These are phyloP conservation scores for Fagopyrum tataricum DNA, from an alignment of 148 eudicot species.

Conservation along the genomic window DNA sequence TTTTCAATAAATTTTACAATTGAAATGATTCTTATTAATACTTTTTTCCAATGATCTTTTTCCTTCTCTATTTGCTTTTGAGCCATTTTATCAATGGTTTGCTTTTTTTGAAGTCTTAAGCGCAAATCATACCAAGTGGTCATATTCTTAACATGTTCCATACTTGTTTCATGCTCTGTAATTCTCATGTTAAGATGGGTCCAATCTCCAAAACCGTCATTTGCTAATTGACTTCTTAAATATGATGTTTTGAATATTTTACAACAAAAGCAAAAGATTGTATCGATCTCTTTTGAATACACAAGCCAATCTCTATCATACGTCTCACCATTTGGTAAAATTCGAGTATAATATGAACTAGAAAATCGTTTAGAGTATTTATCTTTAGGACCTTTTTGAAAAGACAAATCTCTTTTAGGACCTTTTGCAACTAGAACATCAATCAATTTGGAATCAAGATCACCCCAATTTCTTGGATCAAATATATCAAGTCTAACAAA, in stretches of 20 bases:
- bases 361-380: constrained; percentile 6
- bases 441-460: too few species aligned
- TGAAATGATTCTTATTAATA: constrained; percentile 2
- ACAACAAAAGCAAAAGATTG: constrained; percentile 19
- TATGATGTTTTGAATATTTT: constrained; percentile 17
- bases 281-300: constrained; percentile 13
- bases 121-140: constrained; percentile 9
- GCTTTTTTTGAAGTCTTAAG: constrained; percentile 10
- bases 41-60: constrained; percentile 11
- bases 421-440: too few species aligned
- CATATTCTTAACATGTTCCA: constrained; percentile 8
- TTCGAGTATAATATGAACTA: not conserved
- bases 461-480: too few species aligned
- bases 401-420: too few species aligned
- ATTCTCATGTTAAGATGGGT: not conserved
- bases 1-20: not conserved
- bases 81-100: constrained; percentile 14
- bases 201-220: constrained; percentile 20
- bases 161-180: constrained; percentile 2
- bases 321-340: constrained; percentile 14
- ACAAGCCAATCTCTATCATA: constrained; percentile 14
- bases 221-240: constrained; percentile 15
- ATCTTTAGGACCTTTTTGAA: too few species aligned
- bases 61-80: constrained; percentile 4
- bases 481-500: too few species aligned